Evolutionary conservation across 805 yeast species (phyloP).

Genomic region (Ogataea neopini): DNA sequence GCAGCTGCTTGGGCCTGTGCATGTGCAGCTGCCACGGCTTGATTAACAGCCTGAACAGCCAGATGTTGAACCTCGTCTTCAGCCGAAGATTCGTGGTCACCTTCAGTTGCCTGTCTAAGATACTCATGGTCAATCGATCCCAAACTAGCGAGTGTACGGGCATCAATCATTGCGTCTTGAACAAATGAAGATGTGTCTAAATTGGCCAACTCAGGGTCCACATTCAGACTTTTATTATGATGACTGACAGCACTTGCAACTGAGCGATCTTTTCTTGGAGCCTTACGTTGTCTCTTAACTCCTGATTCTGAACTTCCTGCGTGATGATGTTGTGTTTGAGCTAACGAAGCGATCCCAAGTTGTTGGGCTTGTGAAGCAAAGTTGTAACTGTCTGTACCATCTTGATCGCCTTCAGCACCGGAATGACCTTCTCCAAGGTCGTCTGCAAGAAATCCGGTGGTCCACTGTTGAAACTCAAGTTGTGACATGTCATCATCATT

Average conservation of each 20-base stretch:
- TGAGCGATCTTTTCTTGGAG: slow-evolving; percentile 11
- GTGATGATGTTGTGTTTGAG: slow-evolving; percentile 8
- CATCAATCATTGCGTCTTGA: slow-evolving; percentile 69
- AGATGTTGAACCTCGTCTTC: slow-evolving; percentile 33
- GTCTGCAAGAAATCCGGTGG: slow-evolving; percentile 48
- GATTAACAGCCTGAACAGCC: slow-evolving; percentile 35
- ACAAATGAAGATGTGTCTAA: slow-evolving; percentile 51
- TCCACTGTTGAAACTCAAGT: slow-evolving; percentile 57
- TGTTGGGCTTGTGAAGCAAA: slow-evolving; percentile 16
- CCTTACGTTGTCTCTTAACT: slow-evolving; percentile 14
- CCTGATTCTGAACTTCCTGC: slow-evolving; percentile 1
- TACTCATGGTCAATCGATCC: slow-evolving; percentile 36
- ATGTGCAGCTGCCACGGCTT: slow-evolving; percentile 26
- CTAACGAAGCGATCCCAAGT: slow-evolving; percentile 18
- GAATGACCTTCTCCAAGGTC: slow-evolving; percentile 35
- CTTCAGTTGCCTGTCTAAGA: slow-evolving; percentile 29
- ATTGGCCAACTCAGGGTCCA: slow-evolving; percentile 60
- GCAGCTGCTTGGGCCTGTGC: slow-evolving; percentile 27
- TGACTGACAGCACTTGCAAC: neutral
- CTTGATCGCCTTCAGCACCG: slow-evolving; percentile 13
- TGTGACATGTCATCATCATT: slow-evolving; percentile 46
- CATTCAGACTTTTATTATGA: slow-evolving; percentile 36
- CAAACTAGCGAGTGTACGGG: slow-evolving; percentile 57
- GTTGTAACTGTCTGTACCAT: slow-evolving; percentile 15
- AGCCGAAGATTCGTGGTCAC: slow-evolving; percentile 21